Base-by-base conservation (phyloP, 257 asterid genomes). In the Solanum phureja region DNA sequence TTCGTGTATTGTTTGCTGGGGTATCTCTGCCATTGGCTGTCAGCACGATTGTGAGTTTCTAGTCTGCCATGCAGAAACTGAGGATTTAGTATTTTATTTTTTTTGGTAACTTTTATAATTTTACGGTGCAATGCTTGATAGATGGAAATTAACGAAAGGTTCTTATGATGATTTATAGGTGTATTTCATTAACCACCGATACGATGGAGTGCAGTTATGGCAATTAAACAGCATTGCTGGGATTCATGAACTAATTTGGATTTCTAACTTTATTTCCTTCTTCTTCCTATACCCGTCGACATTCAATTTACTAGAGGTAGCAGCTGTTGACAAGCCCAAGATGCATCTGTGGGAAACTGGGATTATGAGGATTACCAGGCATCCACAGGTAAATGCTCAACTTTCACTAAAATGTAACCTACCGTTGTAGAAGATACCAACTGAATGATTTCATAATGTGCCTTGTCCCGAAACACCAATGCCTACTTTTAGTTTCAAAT, bases 261-360 rank as follows among this genome's bases (percentile, higher is more conserved):
- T 94, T 33, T 88, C 95, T 46, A 92, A 93, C 88, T 97, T 97
- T 75, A 79, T 97, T 88, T 97, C 99, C 37, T 97, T 97, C 93
- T 37, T 95, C 87, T 93, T 97, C 92, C 98, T 97, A 35, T 97
- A 95, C 66, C 99, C 99, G 1, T 97, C 99, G 29, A 97, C 99
- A 84, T 97, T 97, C 93, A 96, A 97, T 90, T 89, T 97, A 31
- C 90, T 97, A 84, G 99, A 97, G 93, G 98, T 97, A 86, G 99
- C 99, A 35, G 99, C 99, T 73, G 98, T 97, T 86, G 99, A 97
- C 90, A 95, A 96, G 90, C 99, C 99, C 76, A 96, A 94, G 90
- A 94, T 95, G 98, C 99, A 97, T 95, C 95, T 97, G 5, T 97
- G 99, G 99, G 99, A 97, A 92, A 97, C 99, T 62, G 99, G 99